Percentiles rank a stretch among this genome's conserved stretches.
Evolutionary conservation across 2,329 filamentous ascomycete species (phyloP).

Genomic region (Botrytis elliptica): DNA sequence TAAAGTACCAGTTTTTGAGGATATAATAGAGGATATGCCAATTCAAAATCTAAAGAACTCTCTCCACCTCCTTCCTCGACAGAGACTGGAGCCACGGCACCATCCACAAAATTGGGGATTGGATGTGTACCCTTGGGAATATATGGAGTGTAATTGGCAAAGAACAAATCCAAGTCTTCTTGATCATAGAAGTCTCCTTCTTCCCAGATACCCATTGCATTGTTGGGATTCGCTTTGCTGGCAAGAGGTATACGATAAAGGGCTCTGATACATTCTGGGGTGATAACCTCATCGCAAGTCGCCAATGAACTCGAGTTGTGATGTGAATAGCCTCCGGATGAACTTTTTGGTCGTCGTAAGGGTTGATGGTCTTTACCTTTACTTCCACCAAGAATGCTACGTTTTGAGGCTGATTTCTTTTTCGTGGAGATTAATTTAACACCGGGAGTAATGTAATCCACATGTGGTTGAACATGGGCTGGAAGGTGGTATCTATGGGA

Average conservation of each 20-base stretch:
- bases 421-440: slow-evolving; percentile 45
- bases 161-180: slow-evolving; percentile 45
- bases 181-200: slow-evolving; percentile 44
- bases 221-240: slow-evolving; percentile 41
- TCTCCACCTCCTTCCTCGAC: slow-evolving; percentile 18
- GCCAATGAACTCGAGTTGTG: slow-evolving; percentile 20
- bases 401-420: slow-evolving; percentile 22
- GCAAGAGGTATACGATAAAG: slow-evolving; percentile 50
- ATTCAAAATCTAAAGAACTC: slow-evolving; percentile 44
- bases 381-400: background rate
- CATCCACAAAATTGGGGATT: slow-evolving; percentile 38
- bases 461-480: slow-evolving; percentile 42
- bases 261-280: slow-evolving; percentile 54
- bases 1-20: slow-evolving; percentile 49
- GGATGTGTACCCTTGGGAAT: slow-evolving; percentile 38
- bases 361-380: slow-evolving; percentile 1
- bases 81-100: slow-evolving; percentile 32
- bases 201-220: slow-evolving; percentile 54
- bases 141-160: slow-evolving; percentile 45
- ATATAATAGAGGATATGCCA: slow-evolving; percentile 49
- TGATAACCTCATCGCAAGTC: slow-evolving; percentile 54
- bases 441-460: slow-evolving; percentile 40
- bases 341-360: background rate
- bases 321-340: background rate
- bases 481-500: slow-evolving; percentile 42